These are phyloP conservation scores for Ambrosia hybrid DNA, from an alignment of 140 eudicot species.

Conservation along the genomic window DNA sequence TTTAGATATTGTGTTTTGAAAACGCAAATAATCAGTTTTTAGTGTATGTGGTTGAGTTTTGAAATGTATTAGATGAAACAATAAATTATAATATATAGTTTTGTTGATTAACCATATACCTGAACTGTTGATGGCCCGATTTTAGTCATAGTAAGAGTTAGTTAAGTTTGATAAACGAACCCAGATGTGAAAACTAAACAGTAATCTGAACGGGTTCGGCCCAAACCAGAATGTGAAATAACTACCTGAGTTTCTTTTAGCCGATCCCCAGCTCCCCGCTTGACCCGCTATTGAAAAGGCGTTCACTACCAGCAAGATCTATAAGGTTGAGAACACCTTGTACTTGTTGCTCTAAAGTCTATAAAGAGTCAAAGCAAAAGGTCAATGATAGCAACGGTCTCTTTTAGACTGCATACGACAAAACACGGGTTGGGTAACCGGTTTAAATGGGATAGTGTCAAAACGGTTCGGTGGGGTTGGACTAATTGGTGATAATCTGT, in stretches of 20 bases:
- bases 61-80: background rate
- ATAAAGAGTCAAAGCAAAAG: constrained; percentile 12
- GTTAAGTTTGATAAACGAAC: background rate
- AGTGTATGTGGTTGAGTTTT: too few relatives aligned
- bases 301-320: constrained; percentile 99
- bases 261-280: constrained; percentile 66
- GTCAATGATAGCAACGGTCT: background rate
- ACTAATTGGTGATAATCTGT: too few relatives aligned
- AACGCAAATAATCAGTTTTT: too few relatives aligned
- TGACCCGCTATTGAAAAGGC: constrained; percentile 93
- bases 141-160: background rate
- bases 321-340: constrained; percentile 92
- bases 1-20: too few relatives aligned
- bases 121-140: constrained; percentile 93
- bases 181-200: background rate
- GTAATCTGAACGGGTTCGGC: background rate
- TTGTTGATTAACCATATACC: constrained; percentile 40
- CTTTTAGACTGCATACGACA: background rate
- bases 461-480: background rate
- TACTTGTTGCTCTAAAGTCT: constrained; percentile 95
- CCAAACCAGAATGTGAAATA: background rate
- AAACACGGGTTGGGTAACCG: background rate
- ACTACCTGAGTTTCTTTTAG: constrained; percentile 93
- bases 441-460: background rate
- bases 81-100: background rate